Evolutionary conservation across 2,329 filamentous ascomycete species (phyloP).

Genomic region (Penicillium sp.): DNA sequence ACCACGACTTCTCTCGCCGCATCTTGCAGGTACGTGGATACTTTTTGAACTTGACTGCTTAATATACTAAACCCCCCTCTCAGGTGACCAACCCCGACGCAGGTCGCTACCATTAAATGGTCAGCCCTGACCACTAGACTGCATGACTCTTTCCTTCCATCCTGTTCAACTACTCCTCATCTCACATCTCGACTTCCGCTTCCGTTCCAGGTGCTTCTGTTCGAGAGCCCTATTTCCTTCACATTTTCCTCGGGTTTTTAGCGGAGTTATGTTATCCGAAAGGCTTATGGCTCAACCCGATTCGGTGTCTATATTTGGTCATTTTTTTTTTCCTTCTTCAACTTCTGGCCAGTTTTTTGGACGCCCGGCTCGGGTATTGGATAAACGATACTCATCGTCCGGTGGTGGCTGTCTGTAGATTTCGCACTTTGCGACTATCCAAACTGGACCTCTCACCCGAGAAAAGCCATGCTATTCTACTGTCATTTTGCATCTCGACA

Average conservation of each 20-base stretch:
- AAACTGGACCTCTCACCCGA: background rate
- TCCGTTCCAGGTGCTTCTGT: conserved; percentile 14
- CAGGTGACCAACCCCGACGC: conserved; percentile 32
- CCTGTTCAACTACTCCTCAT: conserved; percentile 3
- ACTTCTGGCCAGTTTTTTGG: background rate
- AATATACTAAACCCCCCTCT: background rate
- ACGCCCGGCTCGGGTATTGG: background rate
- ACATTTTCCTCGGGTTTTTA: conserved; percentile 26
- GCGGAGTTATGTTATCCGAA: conserved; percentile 31
- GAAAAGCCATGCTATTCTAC: background rate
- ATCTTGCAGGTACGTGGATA: conserved; percentile 66
- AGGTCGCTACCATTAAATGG: conserved; percentile 21
- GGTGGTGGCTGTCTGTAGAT: background rate
- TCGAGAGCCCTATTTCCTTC: conserved; percentile 13
- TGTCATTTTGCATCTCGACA: conserved; percentile 1
- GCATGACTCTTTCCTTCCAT: background rate
- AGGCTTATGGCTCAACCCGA: conserved; percentile 16
- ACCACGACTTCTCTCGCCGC: conserved; percentile 92
- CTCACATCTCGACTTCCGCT: conserved; percentile 15
- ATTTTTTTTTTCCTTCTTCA: conserved; percentile 5
- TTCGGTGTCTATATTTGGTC: conserved; percentile 17
- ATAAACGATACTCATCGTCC: background rate
- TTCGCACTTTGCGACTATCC: background rate
- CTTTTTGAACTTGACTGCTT: background rate
- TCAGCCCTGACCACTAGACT: conserved; percentile 33